These are phyloP conservation scores for Hysterium pulicare DNA, from an alignment of 2,329 filamentous ascomycete species.

Conservation along the genomic window DNA sequence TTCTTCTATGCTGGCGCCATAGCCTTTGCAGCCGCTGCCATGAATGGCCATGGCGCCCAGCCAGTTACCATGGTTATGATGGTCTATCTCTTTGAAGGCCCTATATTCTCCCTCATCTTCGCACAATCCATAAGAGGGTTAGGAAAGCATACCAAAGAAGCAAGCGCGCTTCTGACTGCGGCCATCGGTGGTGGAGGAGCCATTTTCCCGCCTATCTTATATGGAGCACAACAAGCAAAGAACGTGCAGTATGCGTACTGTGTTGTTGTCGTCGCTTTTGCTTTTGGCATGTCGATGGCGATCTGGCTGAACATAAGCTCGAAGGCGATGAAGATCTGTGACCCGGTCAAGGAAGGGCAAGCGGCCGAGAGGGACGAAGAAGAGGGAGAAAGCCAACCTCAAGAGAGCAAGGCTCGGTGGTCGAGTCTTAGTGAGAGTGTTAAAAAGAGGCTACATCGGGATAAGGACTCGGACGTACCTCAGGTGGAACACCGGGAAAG, in stretches of 20 bases:
- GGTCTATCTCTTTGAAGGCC: constrained; percentile 59
- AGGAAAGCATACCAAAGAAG: constrained; percentile 57
- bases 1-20: constrained; percentile 53
- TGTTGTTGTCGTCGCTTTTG: constrained; percentile 52
- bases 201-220: constrained; percentile 55
- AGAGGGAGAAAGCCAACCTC: constrained; percentile 10
- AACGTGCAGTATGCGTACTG: constrained; percentile 50
- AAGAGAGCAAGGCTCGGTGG: neutral
- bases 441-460: neutral
- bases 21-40: constrained; percentile 50
- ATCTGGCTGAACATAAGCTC: constrained; percentile 52
- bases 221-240: constrained; percentile 39
- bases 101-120: constrained; percentile 58
- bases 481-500: neutral
- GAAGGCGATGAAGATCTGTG: constrained; percentile 49
- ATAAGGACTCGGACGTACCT: neutral
- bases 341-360: constrained; percentile 42
- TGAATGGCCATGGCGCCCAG: constrained; percentile 40
- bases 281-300: constrained; percentile 51
- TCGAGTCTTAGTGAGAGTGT: neutral
- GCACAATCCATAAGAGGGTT: constrained; percentile 57
- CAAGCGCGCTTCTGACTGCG: constrained; percentile 51
- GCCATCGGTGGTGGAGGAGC: constrained; percentile 56
- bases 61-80: constrained; percentile 50
- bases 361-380: constrained; percentile 17